Evolutionary conservation across 345 rosid species (phyloP).

Genomic region (Murraya koenigii): DNA sequence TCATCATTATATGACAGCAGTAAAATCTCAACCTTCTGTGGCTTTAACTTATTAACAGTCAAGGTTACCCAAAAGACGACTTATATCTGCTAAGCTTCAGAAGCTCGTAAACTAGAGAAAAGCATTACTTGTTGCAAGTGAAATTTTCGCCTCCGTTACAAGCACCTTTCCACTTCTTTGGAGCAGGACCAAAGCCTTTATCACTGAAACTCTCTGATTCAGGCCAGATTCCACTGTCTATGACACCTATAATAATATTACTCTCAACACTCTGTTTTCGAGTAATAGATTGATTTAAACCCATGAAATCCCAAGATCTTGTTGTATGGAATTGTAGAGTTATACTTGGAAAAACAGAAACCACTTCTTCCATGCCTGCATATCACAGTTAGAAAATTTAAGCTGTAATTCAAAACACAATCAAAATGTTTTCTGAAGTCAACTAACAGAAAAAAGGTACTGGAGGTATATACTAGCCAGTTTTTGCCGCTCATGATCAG

Average conservation of each 20-base stretch:
- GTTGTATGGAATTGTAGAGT: constrained; percentile 29
- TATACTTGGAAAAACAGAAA: constrained; percentile 36
- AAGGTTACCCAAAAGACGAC: not conserved
- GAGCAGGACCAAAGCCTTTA: constrained; percentile 47
- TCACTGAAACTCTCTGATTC: constrained; percentile 46
- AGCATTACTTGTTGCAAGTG: constrained; percentile 49
- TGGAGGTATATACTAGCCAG: constrained; percentile 26
- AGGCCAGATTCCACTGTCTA: constrained; percentile 43
- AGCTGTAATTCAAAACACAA: no score
- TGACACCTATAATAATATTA: constrained; percentile 33
- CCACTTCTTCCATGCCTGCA: constrained; percentile 24
- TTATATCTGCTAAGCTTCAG: not conserved
- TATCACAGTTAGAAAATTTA: not conserved
- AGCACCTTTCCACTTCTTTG: constrained; percentile 44
- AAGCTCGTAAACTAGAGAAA: not conserved
- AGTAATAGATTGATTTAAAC: constrained; percentile 17
- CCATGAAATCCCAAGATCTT: constrained; percentile 48
- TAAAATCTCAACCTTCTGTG: not conserved
- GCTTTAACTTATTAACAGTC: not conserved
- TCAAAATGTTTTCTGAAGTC: not conserved
- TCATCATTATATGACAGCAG: not conserved
- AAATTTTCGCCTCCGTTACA: constrained; percentile 38
- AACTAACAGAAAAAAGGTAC: no score
- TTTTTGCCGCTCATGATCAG: constrained; percentile 26
- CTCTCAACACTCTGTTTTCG: not conserved